A percentile compares a stretch with the other conserved stretches of the same genome.
phyloP scores from a whole-genome alignment of 225 moss, liverwort and hornwort species.

The Antitrichia curtipendula region DNA sequence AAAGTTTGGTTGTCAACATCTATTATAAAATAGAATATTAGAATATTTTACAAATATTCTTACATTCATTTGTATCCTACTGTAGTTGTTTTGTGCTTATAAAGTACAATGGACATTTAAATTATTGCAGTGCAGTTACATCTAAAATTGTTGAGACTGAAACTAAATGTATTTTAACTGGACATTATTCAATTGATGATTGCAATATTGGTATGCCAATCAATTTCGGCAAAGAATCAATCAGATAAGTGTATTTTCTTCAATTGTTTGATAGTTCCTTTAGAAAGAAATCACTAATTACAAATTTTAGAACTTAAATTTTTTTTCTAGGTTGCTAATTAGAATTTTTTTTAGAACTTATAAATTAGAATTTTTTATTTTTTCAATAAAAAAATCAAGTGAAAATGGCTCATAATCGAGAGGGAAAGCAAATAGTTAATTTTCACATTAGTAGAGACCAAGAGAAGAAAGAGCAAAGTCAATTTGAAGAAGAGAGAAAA shows the following conservation, averaged over 20 bases:
- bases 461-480: neutral
- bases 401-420: neutral
- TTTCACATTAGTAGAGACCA: neutral
- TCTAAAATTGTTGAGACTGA: neutral
- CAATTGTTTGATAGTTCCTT: neutral
- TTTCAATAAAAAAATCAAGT: neutral
- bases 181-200: neutral
- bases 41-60: neutral
- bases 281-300: too few species aligned
- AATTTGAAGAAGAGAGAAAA: neutral
- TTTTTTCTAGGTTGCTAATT: too few species aligned
- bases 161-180: neutral
- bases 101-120: neutral
- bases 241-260: neutral
- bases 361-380: rapidly evolving
- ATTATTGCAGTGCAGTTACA: neutral
- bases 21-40: neutral
- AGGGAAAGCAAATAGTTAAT: neutral
- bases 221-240: rapidly evolving
- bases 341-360: rapidly evolving
- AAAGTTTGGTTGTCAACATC: neutral
- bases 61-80: neutral
- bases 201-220: rapidly evolving
- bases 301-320: neutral
- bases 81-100: rapidly evolving